A percentile compares a stretch with the other conserved stretches of the same genome.
phyloP scores from a whole-genome alignment of 2,329 filamentous ascomycete genomes.

The Falciphora oryzae region DNA sequence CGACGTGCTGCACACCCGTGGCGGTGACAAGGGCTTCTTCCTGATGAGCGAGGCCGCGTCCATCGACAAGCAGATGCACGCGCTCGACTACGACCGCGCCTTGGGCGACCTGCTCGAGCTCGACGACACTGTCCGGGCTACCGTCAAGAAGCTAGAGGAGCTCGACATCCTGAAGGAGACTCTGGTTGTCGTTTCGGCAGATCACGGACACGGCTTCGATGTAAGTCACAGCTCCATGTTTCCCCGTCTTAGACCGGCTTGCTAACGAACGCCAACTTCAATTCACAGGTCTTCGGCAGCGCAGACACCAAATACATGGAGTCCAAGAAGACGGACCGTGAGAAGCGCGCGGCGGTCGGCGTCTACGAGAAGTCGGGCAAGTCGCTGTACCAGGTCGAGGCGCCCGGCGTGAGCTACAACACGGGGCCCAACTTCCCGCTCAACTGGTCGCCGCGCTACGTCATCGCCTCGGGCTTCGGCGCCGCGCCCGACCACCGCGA shows the following conservation, averaged over 20 bases:
- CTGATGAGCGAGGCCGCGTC: constrained; percentile 82
- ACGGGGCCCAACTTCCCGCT: constrained; percentile 72
- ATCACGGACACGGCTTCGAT: constrained; percentile 82
- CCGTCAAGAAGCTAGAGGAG: constrained; percentile 61
- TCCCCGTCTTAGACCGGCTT: neutral
- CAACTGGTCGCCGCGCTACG: constrained; percentile 82
- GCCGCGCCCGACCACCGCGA: constrained; percentile 72
- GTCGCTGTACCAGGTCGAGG: constrained; percentile 64
- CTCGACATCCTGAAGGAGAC: constrained; percentile 68
- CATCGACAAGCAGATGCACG: constrained; percentile 88
- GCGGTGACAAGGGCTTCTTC: constrained; percentile 71
- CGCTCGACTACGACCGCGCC: constrained; percentile 77
- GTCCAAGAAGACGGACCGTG: constrained; percentile 57
- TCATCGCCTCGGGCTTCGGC: constrained; percentile 65
- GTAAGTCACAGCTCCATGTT: constrained; percentile 23
- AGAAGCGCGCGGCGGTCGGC: constrained; percentile 71
- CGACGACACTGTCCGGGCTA: constrained; percentile 75
- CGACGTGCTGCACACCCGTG: constrained; percentile 65
- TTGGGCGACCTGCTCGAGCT: constrained; percentile 81
- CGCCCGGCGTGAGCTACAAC: constrained; percentile 58
- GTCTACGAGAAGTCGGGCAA: constrained; percentile 67
- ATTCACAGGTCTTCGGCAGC: constrained; percentile 55
- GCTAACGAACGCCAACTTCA: neutral
- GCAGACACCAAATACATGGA: constrained; percentile 71
- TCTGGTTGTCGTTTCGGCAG: constrained; percentile 74